These are phyloP conservation scores for Peltaster fructicola DNA, from an alignment of 2,329 filamentous ascomycete genomes.

Conservation along the genomic window DNA sequence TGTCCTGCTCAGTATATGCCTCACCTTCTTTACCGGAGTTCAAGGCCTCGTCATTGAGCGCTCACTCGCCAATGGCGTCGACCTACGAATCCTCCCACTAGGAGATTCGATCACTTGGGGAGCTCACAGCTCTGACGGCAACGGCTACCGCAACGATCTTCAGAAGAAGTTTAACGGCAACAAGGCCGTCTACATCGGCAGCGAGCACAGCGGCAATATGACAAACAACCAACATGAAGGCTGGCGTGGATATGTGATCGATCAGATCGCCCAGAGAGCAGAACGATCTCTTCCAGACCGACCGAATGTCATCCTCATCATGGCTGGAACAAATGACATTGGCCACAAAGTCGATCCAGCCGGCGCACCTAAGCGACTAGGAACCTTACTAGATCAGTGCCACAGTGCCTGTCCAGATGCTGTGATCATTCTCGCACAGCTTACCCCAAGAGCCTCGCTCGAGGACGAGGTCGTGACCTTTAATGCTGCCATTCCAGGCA, in stretches of 20 bases:
- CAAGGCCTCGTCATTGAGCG: no score
- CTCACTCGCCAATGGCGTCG: not conserved
- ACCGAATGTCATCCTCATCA: constrained; percentile 5
- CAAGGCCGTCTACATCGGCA: constrained; percentile 4
- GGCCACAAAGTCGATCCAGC: constrained; percentile 3
- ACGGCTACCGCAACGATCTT: constrained; percentile 6
- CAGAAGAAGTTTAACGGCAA: constrained; percentile 2
- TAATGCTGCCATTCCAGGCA: constrained; percentile 3
- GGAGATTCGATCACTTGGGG: constrained; percentile 5
- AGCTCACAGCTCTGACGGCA: constrained; percentile 1
- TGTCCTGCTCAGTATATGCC: no score
- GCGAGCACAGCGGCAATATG: constrained; percentile 4
- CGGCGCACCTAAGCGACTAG: constrained; percentile 2
- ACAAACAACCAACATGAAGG: constrained; percentile 6
- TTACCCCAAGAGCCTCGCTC: no score
- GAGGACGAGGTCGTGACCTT: constrained; percentile 2
- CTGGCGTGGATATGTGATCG: constrained; percentile 5
- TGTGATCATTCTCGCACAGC: no score
- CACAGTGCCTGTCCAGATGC: constrained; percentile 4
- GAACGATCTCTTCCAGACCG: constrained; percentile 1
- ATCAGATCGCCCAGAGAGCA: constrained; percentile 5
- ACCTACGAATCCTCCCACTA: constrained; percentile 3
- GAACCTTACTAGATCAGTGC: constrained; percentile 5
- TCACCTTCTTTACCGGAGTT: no score
- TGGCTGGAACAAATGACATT: constrained; percentile 6